These are phyloP conservation scores for Phytopythium oedochilum DNA, from an alignment of 352 stramenopile species.

Conservation along the genomic window DNA sequence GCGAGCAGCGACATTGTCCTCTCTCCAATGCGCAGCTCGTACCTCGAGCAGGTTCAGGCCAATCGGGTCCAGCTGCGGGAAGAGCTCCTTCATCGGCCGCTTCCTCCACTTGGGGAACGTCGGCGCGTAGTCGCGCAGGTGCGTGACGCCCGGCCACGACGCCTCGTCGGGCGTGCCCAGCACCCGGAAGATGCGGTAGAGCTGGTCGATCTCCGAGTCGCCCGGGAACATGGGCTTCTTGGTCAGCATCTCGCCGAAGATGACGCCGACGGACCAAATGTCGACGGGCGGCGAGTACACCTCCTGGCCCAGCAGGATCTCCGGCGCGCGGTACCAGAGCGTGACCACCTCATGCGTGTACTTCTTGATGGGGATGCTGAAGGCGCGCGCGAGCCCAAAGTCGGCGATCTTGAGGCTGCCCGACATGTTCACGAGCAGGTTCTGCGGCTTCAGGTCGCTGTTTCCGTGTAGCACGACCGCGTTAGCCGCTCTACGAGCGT, in stretches of 20 bases:
- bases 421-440: slow-evolving; percentile 94
- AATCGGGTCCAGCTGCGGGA: slow-evolving; percentile 52
- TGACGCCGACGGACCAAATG: slow-evolving; percentile 84
- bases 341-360: slow-evolving; percentile 99
- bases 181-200: slow-evolving; percentile 86
- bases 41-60: slow-evolving; percentile 69
- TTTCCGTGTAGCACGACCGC: background rate
- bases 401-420: slow-evolving; percentile 98
- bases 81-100: slow-evolving; percentile 61
- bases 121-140: slow-evolving; percentile 93
- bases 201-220: slow-evolving; percentile 85
- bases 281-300: slow-evolving; percentile 86
- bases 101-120: slow-evolving; percentile 97
- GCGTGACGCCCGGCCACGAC: slow-evolving; percentile 95
- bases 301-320: slow-evolving; percentile 96
- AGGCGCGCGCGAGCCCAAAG: slow-evolving; percentile 96
- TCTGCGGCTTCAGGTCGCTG: slow-evolving; percentile 98
- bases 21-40: background rate
- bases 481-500: background rate
- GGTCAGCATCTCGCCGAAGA: slow-evolving; percentile 83
- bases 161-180: slow-evolving; percentile 96
- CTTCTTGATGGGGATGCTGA: slow-evolving; percentile 96
- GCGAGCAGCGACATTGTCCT: background rate
- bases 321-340: slow-evolving; percentile 98
- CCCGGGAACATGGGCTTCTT: slow-evolving; percentile 82